A percentile compares a stretch with the other conserved stretches of the same genome.
phyloP scores from a whole-genome alignment of 352 stramenopile species.

The Phytophthora idaei region DNA sequence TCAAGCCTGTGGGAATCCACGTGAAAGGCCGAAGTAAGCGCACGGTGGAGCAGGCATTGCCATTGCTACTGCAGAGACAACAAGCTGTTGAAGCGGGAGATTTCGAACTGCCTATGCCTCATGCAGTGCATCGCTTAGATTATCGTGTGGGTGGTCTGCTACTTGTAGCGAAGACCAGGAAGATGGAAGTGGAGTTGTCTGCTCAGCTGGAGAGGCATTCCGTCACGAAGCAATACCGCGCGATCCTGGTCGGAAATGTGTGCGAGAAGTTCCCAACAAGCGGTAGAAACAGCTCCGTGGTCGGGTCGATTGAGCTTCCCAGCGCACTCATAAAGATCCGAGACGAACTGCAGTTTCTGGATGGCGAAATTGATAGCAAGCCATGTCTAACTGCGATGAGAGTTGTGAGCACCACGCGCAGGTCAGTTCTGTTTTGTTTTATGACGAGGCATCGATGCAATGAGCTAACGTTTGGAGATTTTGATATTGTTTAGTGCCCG shows the following conservation, averaged over 20 bases:
- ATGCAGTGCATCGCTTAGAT: slow-evolving; percentile 66
- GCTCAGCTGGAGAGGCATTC: slow-evolving; percentile 52
- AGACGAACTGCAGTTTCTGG: slow-evolving; percentile 33
- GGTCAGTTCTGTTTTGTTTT: slow-evolving; percentile 18
- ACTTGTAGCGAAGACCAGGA: slow-evolving; percentile 65
- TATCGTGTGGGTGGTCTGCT: slow-evolving; percentile 63
- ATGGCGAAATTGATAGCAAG: slow-evolving; percentile 33
- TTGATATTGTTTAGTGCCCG: slow-evolving; percentile 33
- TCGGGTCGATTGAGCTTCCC: slow-evolving; percentile 18
- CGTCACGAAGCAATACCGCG: slow-evolving; percentile 60
- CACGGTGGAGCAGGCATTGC: slow-evolving; percentile 55
- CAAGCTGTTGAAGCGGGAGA: slow-evolving; percentile 3
- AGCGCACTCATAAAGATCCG: slow-evolving; percentile 22
- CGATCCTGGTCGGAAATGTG: slow-evolving; percentile 50
- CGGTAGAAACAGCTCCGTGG: not conserved
- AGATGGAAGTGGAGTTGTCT: slow-evolving; percentile 46
- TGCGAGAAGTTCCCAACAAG: not conserved
- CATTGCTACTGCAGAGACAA: slow-evolving; percentile 35
- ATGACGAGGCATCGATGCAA: not conserved
- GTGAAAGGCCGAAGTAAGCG: slow-evolving; percentile 61
- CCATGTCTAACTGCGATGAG: slow-evolving; percentile 38
- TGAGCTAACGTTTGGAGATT: not conserved
- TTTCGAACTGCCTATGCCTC: slow-evolving; percentile 33
- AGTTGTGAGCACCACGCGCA: slow-evolving; percentile 42
- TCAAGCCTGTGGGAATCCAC: slow-evolving; percentile 68